Conservation (phyloP, 75 land plant species). For the Ceratopteris richardii region DNA sequence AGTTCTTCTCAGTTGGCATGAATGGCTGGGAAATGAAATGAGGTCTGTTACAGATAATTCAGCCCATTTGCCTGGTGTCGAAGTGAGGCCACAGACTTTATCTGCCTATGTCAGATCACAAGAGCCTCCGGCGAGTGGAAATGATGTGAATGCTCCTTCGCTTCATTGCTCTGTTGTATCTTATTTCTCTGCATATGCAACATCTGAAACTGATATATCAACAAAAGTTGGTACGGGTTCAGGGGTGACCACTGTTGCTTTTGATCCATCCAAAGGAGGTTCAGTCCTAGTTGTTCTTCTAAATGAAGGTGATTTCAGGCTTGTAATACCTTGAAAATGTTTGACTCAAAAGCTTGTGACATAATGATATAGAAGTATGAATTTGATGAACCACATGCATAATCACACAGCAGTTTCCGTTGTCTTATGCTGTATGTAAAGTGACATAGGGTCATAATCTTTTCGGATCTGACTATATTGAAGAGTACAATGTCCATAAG, state of each 20-base stretch:
- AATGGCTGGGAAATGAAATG: slow-evolving; percentile 19
- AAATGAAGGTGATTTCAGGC: slow-evolving; percentile 98
- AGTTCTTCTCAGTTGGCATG: slow-evolving; percentile 90
- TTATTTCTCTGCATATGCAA: slow-evolving; percentile 91
- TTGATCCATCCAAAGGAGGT: slow-evolving; percentile 96
- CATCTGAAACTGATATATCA: slow-evolving; percentile 78
- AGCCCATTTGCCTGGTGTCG: neutral
- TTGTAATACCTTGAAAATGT: no score
- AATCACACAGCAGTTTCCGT: no score
- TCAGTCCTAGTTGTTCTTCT: slow-evolving; percentile 76
- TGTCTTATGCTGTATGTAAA: no score
- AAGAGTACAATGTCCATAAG: no score
- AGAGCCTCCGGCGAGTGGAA: slow-evolving; percentile 36
- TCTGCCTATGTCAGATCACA: neutral
- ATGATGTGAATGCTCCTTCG: slow-evolving; percentile 38
- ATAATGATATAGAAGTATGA: no score
- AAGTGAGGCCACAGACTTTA: neutral
- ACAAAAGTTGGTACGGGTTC: slow-evolving; percentile 93
- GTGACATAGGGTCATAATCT: no score
- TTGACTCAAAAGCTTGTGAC: no score
- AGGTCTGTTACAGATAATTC: neutral
- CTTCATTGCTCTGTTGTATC: slow-evolving; percentile 94
- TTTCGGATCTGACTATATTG: no score
- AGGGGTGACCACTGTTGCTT: slow-evolving; percentile 91
- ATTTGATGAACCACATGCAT: no score